A percentile compares a stretch with the other conserved stretches of the same genome.
Conservation (phyloP, 1,139 yeast genomes). For the Scheffersomyces titani region DNA sequence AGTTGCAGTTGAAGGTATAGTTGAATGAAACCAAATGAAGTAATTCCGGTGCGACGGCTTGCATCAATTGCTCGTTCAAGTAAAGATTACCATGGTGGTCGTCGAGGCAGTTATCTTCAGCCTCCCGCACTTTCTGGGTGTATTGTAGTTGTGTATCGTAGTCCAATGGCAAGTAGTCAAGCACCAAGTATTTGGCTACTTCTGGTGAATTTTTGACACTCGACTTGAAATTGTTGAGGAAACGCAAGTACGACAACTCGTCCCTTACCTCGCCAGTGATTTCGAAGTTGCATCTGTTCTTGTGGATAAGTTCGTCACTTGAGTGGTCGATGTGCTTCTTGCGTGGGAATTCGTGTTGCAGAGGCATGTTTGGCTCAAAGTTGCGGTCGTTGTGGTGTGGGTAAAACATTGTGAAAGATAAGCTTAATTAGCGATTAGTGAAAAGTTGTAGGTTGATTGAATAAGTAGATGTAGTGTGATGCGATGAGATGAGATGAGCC, state of each 20-base stretch:
- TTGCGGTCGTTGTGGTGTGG: slow-evolving; percentile 1
- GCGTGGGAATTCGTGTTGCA: not conserved
- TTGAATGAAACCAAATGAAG: not conserved
- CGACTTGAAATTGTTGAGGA: not conserved
- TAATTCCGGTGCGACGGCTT: not conserved
- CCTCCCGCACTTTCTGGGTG: not conserved
- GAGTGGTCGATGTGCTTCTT: not conserved
- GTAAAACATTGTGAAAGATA: not conserved
- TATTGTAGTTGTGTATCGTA: not conserved
- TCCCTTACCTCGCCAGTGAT: not conserved
- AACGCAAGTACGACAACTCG: not conserved
- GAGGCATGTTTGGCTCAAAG: not conserved
- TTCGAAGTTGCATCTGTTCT: not conserved
- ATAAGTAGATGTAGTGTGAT: not conserved
- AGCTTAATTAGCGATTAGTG: not conserved
- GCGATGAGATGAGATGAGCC: not conserved
- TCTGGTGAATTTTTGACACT: not conserved
- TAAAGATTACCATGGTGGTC: not conserved
- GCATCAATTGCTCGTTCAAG: not conserved
- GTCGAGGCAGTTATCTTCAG: not conserved
- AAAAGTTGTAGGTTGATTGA: not conserved
- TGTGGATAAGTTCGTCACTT: not conserved
- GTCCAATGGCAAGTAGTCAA: not conserved
- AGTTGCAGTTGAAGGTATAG: not conserved
- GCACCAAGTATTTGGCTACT: not conserved